Evolutionary conservation across 2,329 filamentous ascomycete genomes (phyloP).

Genomic region (Pyrenophora seminiperda): DNA sequence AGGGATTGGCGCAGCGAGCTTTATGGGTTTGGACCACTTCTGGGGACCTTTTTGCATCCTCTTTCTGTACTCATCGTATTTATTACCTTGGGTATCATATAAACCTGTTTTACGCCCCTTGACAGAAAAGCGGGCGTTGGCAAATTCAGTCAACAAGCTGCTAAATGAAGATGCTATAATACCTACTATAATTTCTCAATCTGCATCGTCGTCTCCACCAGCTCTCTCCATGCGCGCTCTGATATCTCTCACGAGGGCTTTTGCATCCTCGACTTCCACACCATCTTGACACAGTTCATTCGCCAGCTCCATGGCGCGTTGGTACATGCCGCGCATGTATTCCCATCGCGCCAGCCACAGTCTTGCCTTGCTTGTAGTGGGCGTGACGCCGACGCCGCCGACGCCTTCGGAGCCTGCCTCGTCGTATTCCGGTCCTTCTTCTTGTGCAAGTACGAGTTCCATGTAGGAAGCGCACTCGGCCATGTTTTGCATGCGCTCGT

Average conservation of each 20-base stretch:
- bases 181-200: too few species aligned
- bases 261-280: constrained; percentile 95
- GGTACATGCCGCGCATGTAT: constrained; percentile 75
- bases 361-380: constrained; percentile 87
- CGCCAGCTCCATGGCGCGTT: constrained; percentile 77
- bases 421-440: constrained; percentile 67
- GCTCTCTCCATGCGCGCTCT: constrained; percentile 70
- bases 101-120: too few species aligned
- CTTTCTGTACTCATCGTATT: too few species aligned
- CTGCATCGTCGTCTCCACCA: constrained; percentile 27
- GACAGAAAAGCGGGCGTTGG: too few species aligned
- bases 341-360: constrained; percentile 91
- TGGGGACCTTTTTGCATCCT: too few species aligned
- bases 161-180: neutral
- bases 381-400: constrained; percentile 80
- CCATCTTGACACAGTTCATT: constrained; percentile 95
- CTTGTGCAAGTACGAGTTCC: constrained; percentile 92
- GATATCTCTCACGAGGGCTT: constrained; percentile 86
- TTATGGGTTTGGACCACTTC: too few species aligned
- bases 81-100: too few species aligned
- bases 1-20: too few species aligned
- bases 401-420: constrained; percentile 47
- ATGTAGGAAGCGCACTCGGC: constrained; percentile 89
- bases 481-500: constrained; percentile 77
- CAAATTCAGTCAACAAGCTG: too few species aligned